phyloP scores from a whole-genome alignment of 73 alveolate species.

The Paramecium primaurelia region DNA sequence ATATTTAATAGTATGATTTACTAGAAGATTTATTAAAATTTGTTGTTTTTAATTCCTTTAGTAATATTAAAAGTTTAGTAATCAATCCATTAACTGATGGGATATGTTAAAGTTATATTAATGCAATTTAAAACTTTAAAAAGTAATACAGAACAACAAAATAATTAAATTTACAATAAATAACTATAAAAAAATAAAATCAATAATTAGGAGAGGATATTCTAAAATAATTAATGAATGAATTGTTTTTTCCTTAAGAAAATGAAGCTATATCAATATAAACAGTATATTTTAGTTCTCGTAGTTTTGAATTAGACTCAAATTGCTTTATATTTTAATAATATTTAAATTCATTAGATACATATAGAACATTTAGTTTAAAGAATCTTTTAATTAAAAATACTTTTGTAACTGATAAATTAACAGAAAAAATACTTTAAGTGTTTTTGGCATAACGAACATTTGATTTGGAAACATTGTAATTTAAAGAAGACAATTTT shows the following conservation, averaged over 20 bases:
- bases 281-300: neutral
- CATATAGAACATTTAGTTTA: neutral
- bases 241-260: neutral
- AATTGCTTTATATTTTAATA: neutral
- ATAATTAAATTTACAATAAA: neutral
- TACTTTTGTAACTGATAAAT: neutral
- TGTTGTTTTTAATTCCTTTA: neutral
- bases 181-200: neutral
- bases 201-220: neutral
- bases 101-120: neutral
- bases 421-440: neutral
- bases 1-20: neutral
- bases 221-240: neutral
- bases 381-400: neutral
- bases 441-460: neutral
- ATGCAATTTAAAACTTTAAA: neutral
- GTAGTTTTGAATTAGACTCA: neutral
- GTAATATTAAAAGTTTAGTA: neutral
- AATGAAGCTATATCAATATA: neutral
- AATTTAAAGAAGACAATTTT: neutral
- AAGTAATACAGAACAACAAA: neutral
- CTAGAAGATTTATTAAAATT: neutral
- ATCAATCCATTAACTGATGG: neutral
- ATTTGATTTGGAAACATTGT: neutral
- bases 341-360: neutral